These are phyloP conservation scores for Aspergillus phoenicis DNA, from an alignment of 2,329 filamentous ascomycete species.

Conservation along the genomic window DNA sequence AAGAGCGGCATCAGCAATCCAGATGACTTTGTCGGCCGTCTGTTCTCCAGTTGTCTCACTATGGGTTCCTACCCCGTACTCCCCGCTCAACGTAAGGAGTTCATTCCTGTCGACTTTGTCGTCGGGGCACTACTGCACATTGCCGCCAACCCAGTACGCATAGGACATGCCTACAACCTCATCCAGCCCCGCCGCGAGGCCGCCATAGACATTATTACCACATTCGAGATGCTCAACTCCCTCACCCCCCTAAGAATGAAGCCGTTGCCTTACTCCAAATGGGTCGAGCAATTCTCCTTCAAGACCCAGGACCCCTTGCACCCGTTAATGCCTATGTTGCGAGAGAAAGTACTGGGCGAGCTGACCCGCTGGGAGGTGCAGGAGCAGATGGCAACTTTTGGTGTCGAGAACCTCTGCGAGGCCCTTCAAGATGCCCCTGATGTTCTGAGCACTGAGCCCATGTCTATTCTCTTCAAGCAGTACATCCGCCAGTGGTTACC, in stretches of 20 bases:
- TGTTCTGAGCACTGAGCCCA: no score
- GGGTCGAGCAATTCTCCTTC: not conserved
- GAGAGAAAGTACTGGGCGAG: not conserved
- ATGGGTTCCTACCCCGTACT: constrained; percentile 18
- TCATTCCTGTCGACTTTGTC: constrained; percentile 23
- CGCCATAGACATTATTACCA: not conserved
- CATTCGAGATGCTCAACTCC: not conserved
- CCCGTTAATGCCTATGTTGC: not conserved
- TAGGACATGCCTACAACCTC: constrained; percentile 24
- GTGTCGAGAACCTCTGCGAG: no score
- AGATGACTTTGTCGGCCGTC: constrained; percentile 20
- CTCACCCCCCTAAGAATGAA: not conserved
- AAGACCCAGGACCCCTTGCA: not conserved
- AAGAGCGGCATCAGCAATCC: constrained; percentile 19
- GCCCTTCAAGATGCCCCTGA: no score
- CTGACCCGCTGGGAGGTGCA: not conserved
- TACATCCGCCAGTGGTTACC: no score
- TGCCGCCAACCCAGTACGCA: constrained; percentile 1
- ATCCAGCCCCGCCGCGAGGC: constrained; percentile 12
- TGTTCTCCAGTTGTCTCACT: constrained; percentile 21
- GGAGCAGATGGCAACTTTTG: no score
- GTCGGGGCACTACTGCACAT: constrained; percentile 19
- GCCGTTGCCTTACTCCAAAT: not conserved
- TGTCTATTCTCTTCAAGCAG: no score
- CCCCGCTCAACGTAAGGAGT: constrained; percentile 13